These are phyloP conservation scores for Lachancea lanzarotensis DNA, from an alignment of 805 yeast species.

Conservation along the genomic window DNA sequence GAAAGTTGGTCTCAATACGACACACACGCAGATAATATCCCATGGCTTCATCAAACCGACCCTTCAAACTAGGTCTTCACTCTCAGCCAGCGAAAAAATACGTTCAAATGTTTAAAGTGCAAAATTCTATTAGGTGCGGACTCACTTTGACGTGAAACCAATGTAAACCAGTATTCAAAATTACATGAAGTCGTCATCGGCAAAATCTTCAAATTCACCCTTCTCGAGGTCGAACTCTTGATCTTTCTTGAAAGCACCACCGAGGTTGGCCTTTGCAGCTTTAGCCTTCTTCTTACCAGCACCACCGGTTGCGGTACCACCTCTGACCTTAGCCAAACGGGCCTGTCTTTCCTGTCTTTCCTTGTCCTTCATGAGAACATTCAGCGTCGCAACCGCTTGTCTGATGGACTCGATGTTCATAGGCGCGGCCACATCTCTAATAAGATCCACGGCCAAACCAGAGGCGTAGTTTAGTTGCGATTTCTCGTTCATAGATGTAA, in stretches of 20 bases:
- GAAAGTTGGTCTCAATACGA: too few relatives aligned
- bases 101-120: neutral
- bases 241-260: constrained; percentile 60
- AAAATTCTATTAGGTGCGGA: neutral
- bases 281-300: constrained; percentile 94
- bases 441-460: constrained; percentile 71
- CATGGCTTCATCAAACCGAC: too few relatives aligned
- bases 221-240: constrained; percentile 48
- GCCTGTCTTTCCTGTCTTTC: constrained; percentile 86
- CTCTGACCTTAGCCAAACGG: constrained; percentile 64
- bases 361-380: constrained; percentile 75
- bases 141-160: neutral
- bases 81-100: too few relatives aligned
- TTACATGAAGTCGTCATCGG: constrained; percentile 80
- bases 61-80: too few relatives aligned
- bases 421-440: constrained; percentile 80
- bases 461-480: constrained; percentile 66
- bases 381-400: constrained; percentile 79
- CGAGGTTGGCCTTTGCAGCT: constrained; percentile 62
- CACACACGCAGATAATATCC: too few relatives aligned
- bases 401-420: constrained; percentile 73
- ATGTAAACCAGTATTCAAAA: neutral
- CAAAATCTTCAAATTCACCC: constrained; percentile 53
- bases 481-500: constrained; percentile 54
- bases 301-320: constrained; percentile 86